These are phyloP conservation scores for Russula foetens DNA, from an alignment of 768 basidiomycete genomes.

Conservation along the genomic window DNA sequence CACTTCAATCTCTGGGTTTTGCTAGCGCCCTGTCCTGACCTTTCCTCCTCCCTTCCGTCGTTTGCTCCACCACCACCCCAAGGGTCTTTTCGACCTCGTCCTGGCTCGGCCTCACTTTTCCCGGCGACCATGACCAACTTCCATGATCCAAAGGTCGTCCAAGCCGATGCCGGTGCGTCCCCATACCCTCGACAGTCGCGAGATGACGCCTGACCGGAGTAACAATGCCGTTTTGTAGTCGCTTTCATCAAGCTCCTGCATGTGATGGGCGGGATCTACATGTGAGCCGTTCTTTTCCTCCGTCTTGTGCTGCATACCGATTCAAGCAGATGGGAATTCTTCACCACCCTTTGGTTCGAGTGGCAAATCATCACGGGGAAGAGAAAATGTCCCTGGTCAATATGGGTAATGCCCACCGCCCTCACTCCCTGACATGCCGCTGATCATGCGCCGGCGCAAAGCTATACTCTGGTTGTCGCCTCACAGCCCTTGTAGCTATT, in stretches of 20 bases:
- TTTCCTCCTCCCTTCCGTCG: neutral
- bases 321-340: slow-evolving; percentile 10
- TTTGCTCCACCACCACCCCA: neutral
- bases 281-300: neutral
- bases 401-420: slow-evolving; percentile 2
- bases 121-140: slow-evolving; percentile 13
- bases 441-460: neutral
- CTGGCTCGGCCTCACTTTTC: neutral
- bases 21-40: neutral
- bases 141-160: neutral
- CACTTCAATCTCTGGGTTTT: neutral
- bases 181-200: neutral
- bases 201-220: neutral
- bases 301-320: neutral
- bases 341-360: slow-evolving; percentile 11
- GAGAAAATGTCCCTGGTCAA: slow-evolving; percentile 12
- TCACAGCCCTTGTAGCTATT: slow-evolving; percentile 6
- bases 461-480: slow-evolving; percentile 15
- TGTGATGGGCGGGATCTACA: slow-evolving; percentile 11
- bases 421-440: neutral
- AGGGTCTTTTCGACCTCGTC: neutral
- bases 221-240: neutral
- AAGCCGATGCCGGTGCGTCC: neutral
- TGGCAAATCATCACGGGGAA: slow-evolving; percentile 12
- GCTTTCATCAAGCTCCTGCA: slow-evolving; percentile 10